Base-by-base conservation (phyloP, 2,329 filamentous ascomycete genomes). In the Fusarium sp. region DNA sequence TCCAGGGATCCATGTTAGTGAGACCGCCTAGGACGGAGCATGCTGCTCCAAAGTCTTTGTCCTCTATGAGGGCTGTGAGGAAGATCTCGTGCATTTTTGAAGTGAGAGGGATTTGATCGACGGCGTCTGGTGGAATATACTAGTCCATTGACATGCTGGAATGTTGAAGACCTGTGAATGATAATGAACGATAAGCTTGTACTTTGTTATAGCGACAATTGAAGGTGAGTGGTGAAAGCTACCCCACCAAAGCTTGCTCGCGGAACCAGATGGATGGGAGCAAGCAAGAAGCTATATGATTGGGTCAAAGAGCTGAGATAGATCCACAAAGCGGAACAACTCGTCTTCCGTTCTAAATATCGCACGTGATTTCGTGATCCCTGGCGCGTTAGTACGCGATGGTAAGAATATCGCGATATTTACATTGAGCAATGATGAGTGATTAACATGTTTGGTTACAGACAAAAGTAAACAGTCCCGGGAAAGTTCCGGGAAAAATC, bases 21-120 rank as follows among this genome's bases (percentile, higher is more conserved):
- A 88, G 81, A 20, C 88, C 88, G 61, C 86, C 82, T 9, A 91
- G 78, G 12, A 91, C 81, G 2, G 84, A 82, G 57, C 85, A 83
- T 22, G 84, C 84, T 61, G 79, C 82, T 51, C 80, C 77, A 37
- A 87, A 80, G 70, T 88, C 85, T 62, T 78, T 80, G 57, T 85
- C 83, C 20, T 81, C 80, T 56, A 91, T 82, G 47, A 84, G 76
- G 12, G 86, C 83, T 6, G 87, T 86, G 61, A 90, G 81, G 71
- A 89, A 90, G 20, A 90, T 79, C 77, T 90, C 87, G 74, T 88
- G 85, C 87, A 61, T 54, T 44, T 20, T 44, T 24, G 29, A 37
- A 7, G 11, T n/a, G 18, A 10, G 34, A 6, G 34, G 18, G 10
- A 37, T 29, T 2, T 27, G 27, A 27, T 29, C 10, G 10, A 29